Conservation (phyloP, 1,139 yeast species). For the Hyphopichia wangnamkhiaoensis region DNA sequence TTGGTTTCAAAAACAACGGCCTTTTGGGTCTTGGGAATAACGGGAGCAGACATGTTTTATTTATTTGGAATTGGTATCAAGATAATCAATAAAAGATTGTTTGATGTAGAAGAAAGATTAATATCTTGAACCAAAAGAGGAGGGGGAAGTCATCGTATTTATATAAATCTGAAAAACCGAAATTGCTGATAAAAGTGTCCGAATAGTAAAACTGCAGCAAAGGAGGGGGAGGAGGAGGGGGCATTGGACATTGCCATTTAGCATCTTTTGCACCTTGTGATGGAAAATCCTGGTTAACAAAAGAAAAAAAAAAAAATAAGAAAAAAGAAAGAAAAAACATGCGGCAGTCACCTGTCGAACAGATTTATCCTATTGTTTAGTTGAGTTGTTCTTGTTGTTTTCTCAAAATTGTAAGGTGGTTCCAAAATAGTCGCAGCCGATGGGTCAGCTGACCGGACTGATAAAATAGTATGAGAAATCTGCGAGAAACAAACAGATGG, state of each 20-base stretch:
- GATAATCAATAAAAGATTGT: neutral
- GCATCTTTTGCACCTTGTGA: slow-evolving; percentile 2
- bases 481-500: no score
- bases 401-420: no score
- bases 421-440: no score
- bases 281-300: neutral
- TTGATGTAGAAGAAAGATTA: no score
- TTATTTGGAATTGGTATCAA: neutral
- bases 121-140: neutral
- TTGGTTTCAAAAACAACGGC: slow-evolving; percentile 39
- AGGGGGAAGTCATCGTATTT: neutral
- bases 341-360: neutral
- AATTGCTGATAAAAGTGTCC: no score
- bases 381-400: no score
- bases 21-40: slow-evolving; percentile 39
- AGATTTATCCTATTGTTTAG: no score
- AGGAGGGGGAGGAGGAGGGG: no score
- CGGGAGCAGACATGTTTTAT: slow-evolving; percentile 3
- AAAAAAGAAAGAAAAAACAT: neutral
- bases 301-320: no score
- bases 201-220: no score
- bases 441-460: no score
- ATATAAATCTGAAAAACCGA: neutral
- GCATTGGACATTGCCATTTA: neutral
- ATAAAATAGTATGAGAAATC: no score